These are phyloP conservation scores for Microsporum ferrugineum DNA, from an alignment of 2,329 filamentous ascomycete genomes.

Conservation along the genomic window DNA sequence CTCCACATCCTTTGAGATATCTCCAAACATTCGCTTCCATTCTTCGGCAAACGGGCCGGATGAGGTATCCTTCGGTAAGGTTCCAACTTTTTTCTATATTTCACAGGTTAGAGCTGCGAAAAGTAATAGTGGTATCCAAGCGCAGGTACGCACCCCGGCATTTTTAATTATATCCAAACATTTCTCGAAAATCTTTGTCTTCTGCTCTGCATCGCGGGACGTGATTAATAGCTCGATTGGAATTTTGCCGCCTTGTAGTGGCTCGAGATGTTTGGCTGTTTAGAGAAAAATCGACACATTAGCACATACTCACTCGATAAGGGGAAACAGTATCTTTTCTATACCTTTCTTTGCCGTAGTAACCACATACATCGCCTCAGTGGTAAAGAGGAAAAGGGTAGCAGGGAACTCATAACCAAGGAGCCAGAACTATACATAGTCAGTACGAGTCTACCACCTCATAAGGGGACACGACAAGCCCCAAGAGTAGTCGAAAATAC, in stretches of 20 bases:
- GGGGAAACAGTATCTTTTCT: constrained; percentile 2
- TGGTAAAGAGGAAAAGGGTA: constrained; percentile 83
- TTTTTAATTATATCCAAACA: constrained; percentile 77
- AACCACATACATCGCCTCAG: constrained; percentile 78
- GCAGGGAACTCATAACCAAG: constrained; percentile 97
- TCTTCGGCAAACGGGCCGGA: constrained; percentile 87
- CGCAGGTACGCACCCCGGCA: constrained; percentile 55
- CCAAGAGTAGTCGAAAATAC: constrained; percentile 24
- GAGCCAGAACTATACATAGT: constrained; percentile 69
- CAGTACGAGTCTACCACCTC: constrained; percentile 12
- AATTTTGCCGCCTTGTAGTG: constrained; percentile 81
- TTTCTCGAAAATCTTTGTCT: constrained; percentile 78
- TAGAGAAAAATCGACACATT: background rate
- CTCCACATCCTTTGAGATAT: constrained; percentile 72
- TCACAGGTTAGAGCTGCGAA: constrained; percentile 9
- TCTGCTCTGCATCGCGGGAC: constrained; percentile 82
- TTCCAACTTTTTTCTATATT: constrained; percentile 71
- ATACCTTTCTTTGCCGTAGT: constrained; percentile 95
- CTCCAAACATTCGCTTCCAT: constrained; percentile 75
- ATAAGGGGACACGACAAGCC: background rate
- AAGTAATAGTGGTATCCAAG: background rate
- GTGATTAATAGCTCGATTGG: constrained; percentile 85
- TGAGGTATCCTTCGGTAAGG: constrained; percentile 72
- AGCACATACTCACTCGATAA: background rate
- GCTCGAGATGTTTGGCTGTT: constrained; percentile 80